Percentiles rank a stretch among this genome's conserved stretches.
phyloP scores from a whole-genome alignment of 2,329 filamentous ascomycete species.

The Cordyceps militaris region DNA sequence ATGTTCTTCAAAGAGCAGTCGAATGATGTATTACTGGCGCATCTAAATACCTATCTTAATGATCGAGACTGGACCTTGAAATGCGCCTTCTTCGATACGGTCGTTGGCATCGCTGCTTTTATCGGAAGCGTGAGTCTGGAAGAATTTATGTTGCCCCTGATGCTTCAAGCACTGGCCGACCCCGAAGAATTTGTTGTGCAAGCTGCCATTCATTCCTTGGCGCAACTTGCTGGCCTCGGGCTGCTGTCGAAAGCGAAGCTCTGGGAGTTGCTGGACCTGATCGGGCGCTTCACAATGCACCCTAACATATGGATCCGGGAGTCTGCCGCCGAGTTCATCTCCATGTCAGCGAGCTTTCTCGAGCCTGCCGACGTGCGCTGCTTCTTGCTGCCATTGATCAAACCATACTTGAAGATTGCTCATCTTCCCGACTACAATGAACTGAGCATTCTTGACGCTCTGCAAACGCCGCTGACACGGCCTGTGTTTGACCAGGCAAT shows the following conservation, averaged over 20 bases:
- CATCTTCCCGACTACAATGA: slow-evolving; percentile 63
- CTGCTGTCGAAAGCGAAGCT: slow-evolving; percentile 76
- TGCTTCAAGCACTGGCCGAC: slow-evolving; percentile 91
- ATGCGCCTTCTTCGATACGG: slow-evolving; percentile 92
- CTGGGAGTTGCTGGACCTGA: slow-evolving; percentile 81
- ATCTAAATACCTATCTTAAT: slow-evolving; percentile 95
- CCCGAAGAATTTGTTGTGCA: slow-evolving; percentile 92
- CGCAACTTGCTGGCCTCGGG: slow-evolving; percentile 80
- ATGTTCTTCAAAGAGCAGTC: slow-evolving; percentile 91
- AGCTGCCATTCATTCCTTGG: slow-evolving; percentile 78
- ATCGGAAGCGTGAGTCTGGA: slow-evolving; percentile 84
- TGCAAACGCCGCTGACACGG: slow-evolving; percentile 76
- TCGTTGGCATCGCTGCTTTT: slow-evolving; percentile 87
- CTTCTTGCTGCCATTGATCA: slow-evolving; percentile 72
- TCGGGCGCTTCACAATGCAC: slow-evolving; percentile 82
- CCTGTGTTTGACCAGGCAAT: slow-evolving; percentile 78
- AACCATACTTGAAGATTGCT: slow-evolving; percentile 71
- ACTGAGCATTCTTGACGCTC: slow-evolving; percentile 65
- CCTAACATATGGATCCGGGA: slow-evolving; percentile 95
- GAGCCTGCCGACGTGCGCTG: slow-evolving; percentile 76
- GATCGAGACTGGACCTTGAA: slow-evolving; percentile 95
- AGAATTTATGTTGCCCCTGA: slow-evolving; percentile 89
- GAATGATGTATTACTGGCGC: slow-evolving; percentile 92
- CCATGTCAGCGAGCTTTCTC: slow-evolving; percentile 67
- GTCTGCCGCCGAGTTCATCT: slow-evolving; percentile 76